Percentiles rank a stretch among this genome's conserved stretches.
phyloP scores from a whole-genome alignment of 192 early-diverging fungal species.

The Rhizophagus prolifer region DNA sequence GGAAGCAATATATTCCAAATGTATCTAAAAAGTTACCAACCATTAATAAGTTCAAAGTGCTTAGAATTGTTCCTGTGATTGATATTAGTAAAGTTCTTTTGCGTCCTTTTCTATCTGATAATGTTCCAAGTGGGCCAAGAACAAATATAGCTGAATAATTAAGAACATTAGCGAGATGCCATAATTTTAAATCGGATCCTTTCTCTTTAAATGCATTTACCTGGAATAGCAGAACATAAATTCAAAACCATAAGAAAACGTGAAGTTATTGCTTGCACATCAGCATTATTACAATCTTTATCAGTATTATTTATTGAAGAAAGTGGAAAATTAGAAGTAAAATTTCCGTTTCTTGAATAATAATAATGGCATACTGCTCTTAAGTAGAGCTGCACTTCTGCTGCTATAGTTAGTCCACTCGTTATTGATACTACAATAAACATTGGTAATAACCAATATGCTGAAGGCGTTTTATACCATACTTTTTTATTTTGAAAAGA shows the following conservation, averaged over 20 bases:
- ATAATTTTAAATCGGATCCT: background rate
- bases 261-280: constrained; percentile 13
- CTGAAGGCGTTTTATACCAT: constrained; percentile 5
- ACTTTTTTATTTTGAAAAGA: too few relatives aligned
- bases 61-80: background rate
- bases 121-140: constrained; percentile 15
- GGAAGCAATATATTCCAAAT: background rate
- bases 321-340: background rate
- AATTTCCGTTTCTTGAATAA: background rate
- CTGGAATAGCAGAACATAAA: constrained; percentile 6
- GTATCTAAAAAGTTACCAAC: background rate
- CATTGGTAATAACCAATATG: constrained; percentile 7
- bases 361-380: background rate
- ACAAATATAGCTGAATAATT: constrained; percentile 18
- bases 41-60: background rate
- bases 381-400: background rate
- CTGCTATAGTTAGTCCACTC: background rate
- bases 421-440: background rate
- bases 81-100: constrained; percentile 5
- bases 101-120: constrained; percentile 27
- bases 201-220: constrained; percentile 2
- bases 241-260: background rate
- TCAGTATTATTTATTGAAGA: background rate
- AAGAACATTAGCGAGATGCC: background rate
- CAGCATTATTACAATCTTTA: constrained; percentile 12